Percentiles rank a stretch among this genome's conserved stretches.
phyloP scores from a whole-genome alignment of 2,329 filamentous ascomycete species.

The Balansia obtecta region DNA sequence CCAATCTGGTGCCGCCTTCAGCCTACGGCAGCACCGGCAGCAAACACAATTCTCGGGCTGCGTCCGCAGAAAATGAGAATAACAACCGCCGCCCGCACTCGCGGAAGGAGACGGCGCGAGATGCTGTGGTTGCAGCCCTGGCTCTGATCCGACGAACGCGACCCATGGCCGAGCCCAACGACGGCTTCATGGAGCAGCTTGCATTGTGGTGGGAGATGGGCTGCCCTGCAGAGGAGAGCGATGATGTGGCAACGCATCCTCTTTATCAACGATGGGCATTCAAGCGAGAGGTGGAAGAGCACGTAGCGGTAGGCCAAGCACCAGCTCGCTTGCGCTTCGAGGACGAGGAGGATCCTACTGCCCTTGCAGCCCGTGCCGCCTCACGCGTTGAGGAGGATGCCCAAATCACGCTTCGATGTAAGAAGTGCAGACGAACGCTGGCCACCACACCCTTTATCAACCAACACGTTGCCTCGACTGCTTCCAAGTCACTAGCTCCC shows the following conservation, averaged over 20 bases:
- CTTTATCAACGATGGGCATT: slow-evolving; percentile 65
- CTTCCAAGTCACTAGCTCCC: slow-evolving; percentile 1
- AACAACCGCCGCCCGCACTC: slow-evolving; percentile 6
- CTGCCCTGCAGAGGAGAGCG: slow-evolving; percentile 41
- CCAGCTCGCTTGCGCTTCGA: slow-evolving; percentile 77
- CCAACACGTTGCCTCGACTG: slow-evolving; percentile 34
- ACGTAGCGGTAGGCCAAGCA: slow-evolving; percentile 60
- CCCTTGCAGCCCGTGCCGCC: neutral
- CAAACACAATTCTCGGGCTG: neutral
- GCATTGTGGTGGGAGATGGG: slow-evolving; percentile 80
- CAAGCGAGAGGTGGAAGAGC: slow-evolving; percentile 40
- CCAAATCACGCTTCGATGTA: slow-evolving; percentile 53
- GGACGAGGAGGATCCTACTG: slow-evolving; percentile 48
- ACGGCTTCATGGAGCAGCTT: slow-evolving; percentile 83
- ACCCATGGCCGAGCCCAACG: slow-evolving; percentile 75
- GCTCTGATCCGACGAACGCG: slow-evolving; percentile 56
- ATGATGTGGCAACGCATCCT: slow-evolving; percentile 50
- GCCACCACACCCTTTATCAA: slow-evolving; percentile 50
- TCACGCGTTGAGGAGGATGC: neutral
- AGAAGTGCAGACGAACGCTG: slow-evolving; percentile 69
- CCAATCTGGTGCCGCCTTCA: slow-evolving; percentile 20
- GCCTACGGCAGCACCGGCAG: slow-evolving; percentile 10
- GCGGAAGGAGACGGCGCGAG: slow-evolving; percentile 23
- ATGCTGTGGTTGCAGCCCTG: slow-evolving; percentile 50
- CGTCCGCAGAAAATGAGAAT: slow-evolving; percentile 4